Conservation (phyloP, 108 stramenopile species). For the Mayamaea pseudoterrestris region DNA sequence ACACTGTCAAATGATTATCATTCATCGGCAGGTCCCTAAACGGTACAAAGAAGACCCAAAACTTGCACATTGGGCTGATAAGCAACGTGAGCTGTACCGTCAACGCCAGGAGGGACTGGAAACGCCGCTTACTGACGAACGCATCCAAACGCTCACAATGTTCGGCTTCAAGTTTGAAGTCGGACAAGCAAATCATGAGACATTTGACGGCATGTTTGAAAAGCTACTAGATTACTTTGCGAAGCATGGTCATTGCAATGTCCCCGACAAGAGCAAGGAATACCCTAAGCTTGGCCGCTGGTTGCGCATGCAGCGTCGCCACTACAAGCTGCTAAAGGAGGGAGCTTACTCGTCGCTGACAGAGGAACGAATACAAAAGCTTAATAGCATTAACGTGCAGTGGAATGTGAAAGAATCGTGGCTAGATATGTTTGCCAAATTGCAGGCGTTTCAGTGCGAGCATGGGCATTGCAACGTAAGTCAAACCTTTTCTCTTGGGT, state of each 20-base stretch:
- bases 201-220: constrained; percentile 15
- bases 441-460: too few species aligned
- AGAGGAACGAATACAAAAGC: too few species aligned
- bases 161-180: too few species aligned
- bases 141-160: too few species aligned
- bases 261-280: constrained; percentile 1
- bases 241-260: constrained; percentile 32
- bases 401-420: too few species aligned
- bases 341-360: constrained; percentile 29
- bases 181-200: constrained; percentile 5
- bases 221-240: too few species aligned
- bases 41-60: constrained; percentile 23
- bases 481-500: too few species aligned
- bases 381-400: too few species aligned
- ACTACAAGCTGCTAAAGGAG: constrained; percentile 19
- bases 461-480: too few species aligned
- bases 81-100: constrained; percentile 1
- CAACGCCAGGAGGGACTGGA: neutral
- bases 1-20: constrained; percentile 7
- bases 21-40: constrained; percentile 27
- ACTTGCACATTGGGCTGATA: constrained; percentile 28
- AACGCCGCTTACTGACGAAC: constrained; percentile 10
- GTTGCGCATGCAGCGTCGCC: constrained; percentile 44
- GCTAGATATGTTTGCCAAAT: too few species aligned
- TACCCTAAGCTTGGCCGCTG: constrained; percentile 40